phyloP scores from a whole-genome alignment of 129 eudicot species.

The Flaveria brownii region DNA sequence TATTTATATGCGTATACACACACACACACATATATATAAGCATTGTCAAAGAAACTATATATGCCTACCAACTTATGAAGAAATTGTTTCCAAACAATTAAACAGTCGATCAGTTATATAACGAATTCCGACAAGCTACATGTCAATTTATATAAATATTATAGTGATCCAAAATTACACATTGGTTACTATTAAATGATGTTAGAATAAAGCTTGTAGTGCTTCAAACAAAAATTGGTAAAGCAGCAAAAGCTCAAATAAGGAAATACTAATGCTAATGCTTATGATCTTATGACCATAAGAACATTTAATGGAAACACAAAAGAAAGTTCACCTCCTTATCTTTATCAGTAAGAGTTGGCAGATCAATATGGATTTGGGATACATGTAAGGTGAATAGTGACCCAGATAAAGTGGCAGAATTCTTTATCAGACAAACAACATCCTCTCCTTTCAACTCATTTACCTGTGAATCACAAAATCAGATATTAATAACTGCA shows the following conservation, averaged over 20 bases:
- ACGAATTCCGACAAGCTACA: constrained; percentile 18
- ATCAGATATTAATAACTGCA: neutral
- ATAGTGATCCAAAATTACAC: neutral
- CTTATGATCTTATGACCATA: neutral
- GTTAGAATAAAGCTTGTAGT: constrained; percentile 7
- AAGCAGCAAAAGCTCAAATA: neutral
- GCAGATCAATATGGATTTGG: constrained; percentile 71
- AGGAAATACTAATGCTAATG: neutral
- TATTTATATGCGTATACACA: neutral
- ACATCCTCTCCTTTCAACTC: constrained; percentile 79
- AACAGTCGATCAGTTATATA: neutral
- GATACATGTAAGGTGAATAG: constrained; percentile 85
- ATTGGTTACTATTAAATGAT: neutral
- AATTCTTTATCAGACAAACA: constrained; percentile 74
- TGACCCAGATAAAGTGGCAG: constrained; percentile 74
- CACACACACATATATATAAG: neutral
- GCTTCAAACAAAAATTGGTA: neutral
- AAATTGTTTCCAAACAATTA: constrained; percentile 8
- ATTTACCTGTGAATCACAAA: constrained; percentile 51
- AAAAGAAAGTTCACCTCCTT: constrained; percentile 57
- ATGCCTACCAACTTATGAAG: neutral
- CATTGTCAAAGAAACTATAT: neutral
- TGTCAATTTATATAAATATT: constrained; percentile 6
- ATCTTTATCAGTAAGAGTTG: constrained; percentile 87
- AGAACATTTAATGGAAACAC: neutral